phyloP scores from a whole-genome alignment of 2,329 filamentous ascomycete species.

The Coniochaeta sp. region DNA sequence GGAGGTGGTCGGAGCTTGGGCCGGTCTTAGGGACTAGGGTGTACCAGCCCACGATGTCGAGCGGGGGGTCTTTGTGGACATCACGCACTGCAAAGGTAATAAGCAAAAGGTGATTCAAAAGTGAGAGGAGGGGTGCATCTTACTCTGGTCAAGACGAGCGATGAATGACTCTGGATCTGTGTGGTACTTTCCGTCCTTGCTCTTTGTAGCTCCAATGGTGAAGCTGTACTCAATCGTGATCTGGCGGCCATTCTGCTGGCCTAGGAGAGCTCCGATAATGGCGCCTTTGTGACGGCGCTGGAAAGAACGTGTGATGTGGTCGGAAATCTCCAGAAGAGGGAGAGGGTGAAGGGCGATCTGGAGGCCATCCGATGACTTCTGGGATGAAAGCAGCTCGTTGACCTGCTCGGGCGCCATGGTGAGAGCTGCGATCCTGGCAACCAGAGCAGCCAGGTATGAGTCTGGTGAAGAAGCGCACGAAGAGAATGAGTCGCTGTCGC shows the following conservation, averaged over 20 bases:
- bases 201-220: constrained; percentile 58
- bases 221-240: constrained; percentile 92
- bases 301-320: constrained; percentile 89
- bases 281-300: constrained; percentile 69
- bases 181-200: constrained; percentile 48
- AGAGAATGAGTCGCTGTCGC: no score
- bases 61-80: constrained; percentile 75
- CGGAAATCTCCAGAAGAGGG: constrained; percentile 91
- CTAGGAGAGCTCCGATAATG: constrained; percentile 80
- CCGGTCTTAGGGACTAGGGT: constrained; percentile 68
- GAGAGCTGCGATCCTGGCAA: neutral
- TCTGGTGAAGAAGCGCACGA: no score
- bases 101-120: constrained; percentile 6
- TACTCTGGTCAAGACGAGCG: constrained; percentile 78
- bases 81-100: constrained; percentile 59
- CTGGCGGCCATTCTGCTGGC: constrained; percentile 83
- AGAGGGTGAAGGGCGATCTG: constrained; percentile 85
- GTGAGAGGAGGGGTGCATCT: constrained; percentile 23
- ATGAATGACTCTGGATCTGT: constrained; percentile 68
- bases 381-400: constrained; percentile 58
- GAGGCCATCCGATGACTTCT: constrained; percentile 65
- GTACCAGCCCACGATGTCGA: constrained; percentile 91
- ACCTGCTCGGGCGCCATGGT: constrained; percentile 37
- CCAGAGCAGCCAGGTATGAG: no score
- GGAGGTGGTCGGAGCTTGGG: constrained; percentile 60